Conservation (phyloP, 2,329 filamentous ascomycete genomes). For the Lachnellula subtilissima region DNA sequence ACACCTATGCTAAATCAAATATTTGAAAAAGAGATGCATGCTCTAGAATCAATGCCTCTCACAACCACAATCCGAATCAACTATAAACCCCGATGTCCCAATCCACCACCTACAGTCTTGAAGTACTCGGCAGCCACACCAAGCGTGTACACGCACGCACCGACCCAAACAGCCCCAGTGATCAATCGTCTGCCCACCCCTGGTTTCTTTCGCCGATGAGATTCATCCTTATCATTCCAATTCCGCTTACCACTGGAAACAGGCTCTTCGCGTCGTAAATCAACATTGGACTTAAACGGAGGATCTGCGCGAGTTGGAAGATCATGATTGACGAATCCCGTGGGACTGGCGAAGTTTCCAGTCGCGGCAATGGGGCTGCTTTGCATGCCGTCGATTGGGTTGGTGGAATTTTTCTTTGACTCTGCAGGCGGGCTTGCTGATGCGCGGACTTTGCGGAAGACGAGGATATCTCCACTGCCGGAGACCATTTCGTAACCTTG, state of each 20-base stretch:
- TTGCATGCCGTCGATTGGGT: conserved; percentile 50
- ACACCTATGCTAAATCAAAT: background rate
- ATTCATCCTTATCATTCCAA: conserved; percentile 23
- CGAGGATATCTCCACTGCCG: conserved; percentile 56
- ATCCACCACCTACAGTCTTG: conserved; percentile 41
- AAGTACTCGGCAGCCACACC: conserved; percentile 57
- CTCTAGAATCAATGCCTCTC: background rate
- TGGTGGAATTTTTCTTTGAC: conserved; percentile 38
- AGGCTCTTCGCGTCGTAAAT: conserved; percentile 43
- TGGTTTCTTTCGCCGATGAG: conserved; percentile 33
- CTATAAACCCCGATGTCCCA: conserved; percentile 30
- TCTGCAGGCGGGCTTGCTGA: conserved; percentile 23
- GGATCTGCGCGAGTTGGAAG: conserved; percentile 33
- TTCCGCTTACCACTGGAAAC: conserved; percentile 41
- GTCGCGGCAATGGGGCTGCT: conserved; percentile 35
- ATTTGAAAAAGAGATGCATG: background rate
- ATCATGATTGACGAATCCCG: conserved; percentile 61
- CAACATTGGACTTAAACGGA: conserved; percentile 40
- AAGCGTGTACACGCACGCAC: conserved; percentile 51
- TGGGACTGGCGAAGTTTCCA: conserved; percentile 59
- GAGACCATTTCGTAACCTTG: conserved; percentile 65
- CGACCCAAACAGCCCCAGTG: conserved; percentile 50
- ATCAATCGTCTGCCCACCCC: conserved; percentile 44
- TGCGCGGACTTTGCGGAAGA: conserved; percentile 57
- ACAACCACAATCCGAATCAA: background rate